phyloP scores from a whole-genome alignment of 164 flowering plant species.

The Aristolochia californica region DNA sequence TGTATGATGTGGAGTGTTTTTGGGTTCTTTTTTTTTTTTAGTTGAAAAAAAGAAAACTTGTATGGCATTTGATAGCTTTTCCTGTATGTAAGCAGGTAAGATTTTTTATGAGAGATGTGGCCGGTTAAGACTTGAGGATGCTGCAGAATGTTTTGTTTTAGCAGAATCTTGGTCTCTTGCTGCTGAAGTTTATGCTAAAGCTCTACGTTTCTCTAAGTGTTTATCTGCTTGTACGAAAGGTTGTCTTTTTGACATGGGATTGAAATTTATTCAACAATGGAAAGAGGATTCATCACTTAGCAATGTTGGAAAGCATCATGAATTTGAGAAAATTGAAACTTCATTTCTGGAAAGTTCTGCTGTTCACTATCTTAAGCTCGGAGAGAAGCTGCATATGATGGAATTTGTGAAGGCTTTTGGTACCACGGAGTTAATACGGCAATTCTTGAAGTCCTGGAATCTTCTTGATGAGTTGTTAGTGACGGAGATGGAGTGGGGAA shows the following conservation, averaged over 20 bases:
- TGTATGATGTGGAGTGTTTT: too few species aligned
- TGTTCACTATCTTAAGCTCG: constrained; percentile 24
- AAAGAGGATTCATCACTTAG: constrained; percentile 14
- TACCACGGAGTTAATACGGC: constrained; percentile 24
- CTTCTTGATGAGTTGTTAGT: constrained; percentile 41
- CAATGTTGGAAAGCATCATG: constrained; percentile 5
- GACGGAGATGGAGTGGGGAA: constrained; percentile 40
- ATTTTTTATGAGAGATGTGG: constrained; percentile 39
- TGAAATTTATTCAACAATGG: constrained; percentile 39
- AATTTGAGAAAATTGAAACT: constrained; percentile 24
- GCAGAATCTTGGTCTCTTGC: constrained; percentile 31
- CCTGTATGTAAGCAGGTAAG: constrained; percentile 15
- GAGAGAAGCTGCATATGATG: constrained; percentile 34
- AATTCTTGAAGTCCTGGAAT: constrained; percentile 21
- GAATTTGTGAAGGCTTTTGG: constrained; percentile 30
- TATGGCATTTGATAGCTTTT: too few species aligned
- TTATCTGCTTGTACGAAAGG: constrained; percentile 30
- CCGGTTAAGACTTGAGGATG: constrained; percentile 28
- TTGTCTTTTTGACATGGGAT: constrained; percentile 34
- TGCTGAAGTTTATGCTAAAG: constrained; percentile 44
- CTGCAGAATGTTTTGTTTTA: constrained; percentile 40
- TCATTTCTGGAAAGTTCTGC: constrained; percentile 40
- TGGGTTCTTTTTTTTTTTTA: too few species aligned
- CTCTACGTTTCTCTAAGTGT: constrained; percentile 28
- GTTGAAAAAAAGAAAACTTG: too few species aligned